Percentiles rank a stretch among this genome's conserved stretches.
These are phyloP conservation scores for Amaranthus tricolor DNA, from an alignment of 179 eudicot genomes.

Conservation along the genomic window DNA sequence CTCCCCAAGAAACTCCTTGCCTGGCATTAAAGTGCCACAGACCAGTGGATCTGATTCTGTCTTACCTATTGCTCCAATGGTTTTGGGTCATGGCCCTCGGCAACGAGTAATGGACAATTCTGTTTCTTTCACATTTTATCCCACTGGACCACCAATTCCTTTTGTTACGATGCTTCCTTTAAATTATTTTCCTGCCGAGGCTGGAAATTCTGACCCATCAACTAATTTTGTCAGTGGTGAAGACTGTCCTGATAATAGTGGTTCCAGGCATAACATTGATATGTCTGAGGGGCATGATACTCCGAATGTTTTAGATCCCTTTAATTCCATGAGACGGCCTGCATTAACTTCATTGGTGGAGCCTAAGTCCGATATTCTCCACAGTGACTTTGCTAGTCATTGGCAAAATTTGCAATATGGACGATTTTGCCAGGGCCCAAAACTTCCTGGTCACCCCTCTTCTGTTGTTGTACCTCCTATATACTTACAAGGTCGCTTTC, in stretches of 20 bases:
- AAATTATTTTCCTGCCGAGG: conserved; percentile 41
- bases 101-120: conserved; percentile 53
- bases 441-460: conserved; percentile 41
- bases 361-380: conserved; percentile 57
- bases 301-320: conserved; percentile 31
- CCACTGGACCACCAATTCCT: conserved; percentile 93
- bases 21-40: conserved; percentile 51
- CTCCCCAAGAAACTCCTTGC: conserved; percentile 33
- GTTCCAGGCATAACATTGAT: conserved; percentile 38
- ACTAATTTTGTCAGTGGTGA: conserved; percentile 39
- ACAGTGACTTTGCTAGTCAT: conserved; percentile 81
- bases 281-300: conserved; percentile 34
- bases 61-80: conserved; percentile 52
- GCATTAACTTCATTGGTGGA: conserved; percentile 34
- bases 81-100: conserved; percentile 48
- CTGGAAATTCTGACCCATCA: conserved; percentile 45
- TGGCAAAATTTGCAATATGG: conserved; percentile 83
- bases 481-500: conserved; percentile 63
- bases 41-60: conserved; percentile 51
- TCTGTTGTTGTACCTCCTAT: conserved; percentile 65
- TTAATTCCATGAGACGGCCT: conserved; percentile 33
- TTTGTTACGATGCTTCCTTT: conserved; percentile 81
- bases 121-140: conserved; percentile 55
- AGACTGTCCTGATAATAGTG: conserved; percentile 33
- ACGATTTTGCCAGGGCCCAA: conserved; percentile 65